phyloP scores from a whole-genome alignment of 2,329 filamentous ascomycete species.

The Tolypocladium ovalisporum region DNA sequence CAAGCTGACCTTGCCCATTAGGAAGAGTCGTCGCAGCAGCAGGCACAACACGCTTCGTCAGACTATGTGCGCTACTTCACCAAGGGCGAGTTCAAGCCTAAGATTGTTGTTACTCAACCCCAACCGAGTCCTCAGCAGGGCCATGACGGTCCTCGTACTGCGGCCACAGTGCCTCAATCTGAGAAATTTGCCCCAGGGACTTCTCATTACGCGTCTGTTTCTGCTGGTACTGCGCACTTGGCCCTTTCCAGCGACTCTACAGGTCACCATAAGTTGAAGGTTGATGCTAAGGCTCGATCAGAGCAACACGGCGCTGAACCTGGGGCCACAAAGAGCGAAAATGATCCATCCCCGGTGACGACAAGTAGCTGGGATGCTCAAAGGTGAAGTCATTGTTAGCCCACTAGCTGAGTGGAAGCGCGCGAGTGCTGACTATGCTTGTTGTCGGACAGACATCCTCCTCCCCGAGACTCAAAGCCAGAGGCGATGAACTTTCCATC shows the following conservation, averaged over 20 bases:
- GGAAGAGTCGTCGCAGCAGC: constrained; percentile 8
- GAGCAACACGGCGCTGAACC: not conserved
- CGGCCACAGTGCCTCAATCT: not conserved
- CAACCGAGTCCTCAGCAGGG: not conserved
- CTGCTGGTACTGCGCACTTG: not conserved
- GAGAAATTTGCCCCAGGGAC: not conserved
- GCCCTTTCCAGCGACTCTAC: not conserved
- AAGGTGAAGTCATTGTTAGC: constrained; percentile 26
- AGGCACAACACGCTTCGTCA: constrained; percentile 9
- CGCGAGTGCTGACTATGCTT: not conserved
- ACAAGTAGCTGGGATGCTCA: constrained; percentile 43
- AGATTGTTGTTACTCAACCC: constrained; percentile 8
- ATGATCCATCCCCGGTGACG: not conserved
- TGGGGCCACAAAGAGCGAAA: not conserved
- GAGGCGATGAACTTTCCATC: constrained; percentile 78
- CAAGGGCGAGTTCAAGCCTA: constrained; percentile 40
- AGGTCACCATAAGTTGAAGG: not conserved
- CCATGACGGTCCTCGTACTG: not conserved
- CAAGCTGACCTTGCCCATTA: constrained; percentile 1
- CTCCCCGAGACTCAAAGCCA: constrained; percentile 58
- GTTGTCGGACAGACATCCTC: constrained; percentile 40
- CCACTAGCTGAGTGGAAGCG: not conserved
- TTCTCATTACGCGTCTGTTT: not conserved
- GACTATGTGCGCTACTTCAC: constrained; percentile 41
- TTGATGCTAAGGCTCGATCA: not conserved